These are phyloP conservation scores for Candida sojae DNA, from an alignment of 1,139 yeast genomes.

Conservation along the genomic window DNA sequence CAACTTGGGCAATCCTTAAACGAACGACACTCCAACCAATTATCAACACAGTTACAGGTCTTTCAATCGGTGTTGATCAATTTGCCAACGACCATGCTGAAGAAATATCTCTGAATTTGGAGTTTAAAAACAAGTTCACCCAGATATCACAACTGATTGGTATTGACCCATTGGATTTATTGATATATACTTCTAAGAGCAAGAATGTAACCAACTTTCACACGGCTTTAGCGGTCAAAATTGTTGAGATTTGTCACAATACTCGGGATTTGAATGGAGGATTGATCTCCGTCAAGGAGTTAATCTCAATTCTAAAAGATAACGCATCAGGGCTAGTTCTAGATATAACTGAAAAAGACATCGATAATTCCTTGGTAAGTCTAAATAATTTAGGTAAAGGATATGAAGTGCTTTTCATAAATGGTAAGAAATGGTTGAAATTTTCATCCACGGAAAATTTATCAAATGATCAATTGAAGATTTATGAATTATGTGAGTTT, in stretches of 20 bases:
- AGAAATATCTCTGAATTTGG: slow-evolving; percentile 64
- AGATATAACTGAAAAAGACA: slow-evolving; percentile 20
- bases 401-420: slow-evolving; percentile 34
- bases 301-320: slow-evolving; percentile 29
- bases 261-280: slow-evolving; percentile 82
- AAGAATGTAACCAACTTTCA: slow-evolving; percentile 50
- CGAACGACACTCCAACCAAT: slow-evolving; percentile 49
- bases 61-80: slow-evolving; percentile 61
- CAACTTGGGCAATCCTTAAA: slow-evolving; percentile 26
- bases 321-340: slow-evolving; percentile 19
- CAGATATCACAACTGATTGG: slow-evolving; percentile 78
- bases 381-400: slow-evolving; percentile 37
- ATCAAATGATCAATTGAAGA: slow-evolving; percentile 62
- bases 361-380: slow-evolving; percentile 21
- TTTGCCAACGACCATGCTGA: slow-evolving; percentile 62
- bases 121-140: slow-evolving; percentile 69
- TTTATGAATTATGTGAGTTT: slow-evolving; percentile 71
- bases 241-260: slow-evolving; percentile 73
- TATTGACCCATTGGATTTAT: slow-evolving; percentile 72
- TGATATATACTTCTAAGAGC: slow-evolving; percentile 24
- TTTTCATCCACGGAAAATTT: slow-evolving; percentile 34
- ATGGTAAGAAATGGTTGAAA: slow-evolving; percentile 42
- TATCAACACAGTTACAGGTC: slow-evolving; percentile 59
- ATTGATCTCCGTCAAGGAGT: slow-evolving; percentile 63
- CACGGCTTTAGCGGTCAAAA: slow-evolving; percentile 66